Evolutionary conservation across 192 early-diverging fungal genomes (phyloP), one percentile per base, ranked within the genome.

Genomic region (Fimicolochytrium jonesii): DNA sequence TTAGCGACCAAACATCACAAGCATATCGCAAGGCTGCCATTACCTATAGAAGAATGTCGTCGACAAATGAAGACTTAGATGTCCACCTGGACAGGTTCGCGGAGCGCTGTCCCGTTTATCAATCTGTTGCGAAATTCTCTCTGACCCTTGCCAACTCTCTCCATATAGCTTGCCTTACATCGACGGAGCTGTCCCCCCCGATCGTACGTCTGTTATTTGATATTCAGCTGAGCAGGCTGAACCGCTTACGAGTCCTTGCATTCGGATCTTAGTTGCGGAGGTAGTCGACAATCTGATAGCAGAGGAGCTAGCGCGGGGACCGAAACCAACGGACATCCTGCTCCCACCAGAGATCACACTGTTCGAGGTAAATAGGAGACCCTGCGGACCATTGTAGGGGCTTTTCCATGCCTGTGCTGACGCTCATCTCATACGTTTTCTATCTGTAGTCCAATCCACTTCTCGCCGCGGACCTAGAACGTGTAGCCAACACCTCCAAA

Each of bases 141-240:
- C 31, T n/a, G n/a, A n/a, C n/a, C n/a, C n/a, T n/a, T n/a, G n/a
- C n/a, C n/a, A n/a, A n/a, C n/a, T n/a, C n/a, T n/a, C n/a, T n/a
- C n/a, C n/a, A n/a, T n/a, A n/a, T 33, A 68, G 67, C 17, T 39
- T 76, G 30, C 74, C 74, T 20, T 76, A 76, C 61, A 61, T 76
- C 35, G 74, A 76, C 59, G 54, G 62, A 26, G 68, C 70, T 17
- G 49, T 45, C 28, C 46, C 59, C 29, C 33, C 44, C 22, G 67
- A 59, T 35, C 45, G 71, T 64, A 47, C 15, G 60, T 55, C 3
- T 23, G 5, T 10, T 13, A 20, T 3, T 43, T 52, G 17, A 54
- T 20, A 20, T 37, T 22, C 26, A 28, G 1, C 9, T 13, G 11
- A 18, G 20, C 15, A 18, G 42, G 9, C 11, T 17, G 30, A 42